These are phyloP conservation scores for Cordyceps sp. DNA, from an alignment of 2,329 filamentous ascomycete species.

Conservation along the genomic window DNA sequence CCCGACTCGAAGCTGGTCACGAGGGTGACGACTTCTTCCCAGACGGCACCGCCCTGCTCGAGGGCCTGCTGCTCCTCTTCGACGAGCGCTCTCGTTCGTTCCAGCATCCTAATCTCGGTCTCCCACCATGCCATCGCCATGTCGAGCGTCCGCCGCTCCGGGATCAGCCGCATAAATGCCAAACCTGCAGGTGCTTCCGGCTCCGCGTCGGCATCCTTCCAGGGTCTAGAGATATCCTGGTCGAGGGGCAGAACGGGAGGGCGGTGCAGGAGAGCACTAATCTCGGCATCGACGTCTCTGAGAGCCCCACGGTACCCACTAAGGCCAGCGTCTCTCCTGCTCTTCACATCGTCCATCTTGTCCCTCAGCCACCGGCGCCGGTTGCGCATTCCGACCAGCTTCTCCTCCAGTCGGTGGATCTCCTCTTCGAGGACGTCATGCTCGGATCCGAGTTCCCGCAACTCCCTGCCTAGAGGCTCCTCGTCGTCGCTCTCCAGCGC, in stretches of 20 bases:
- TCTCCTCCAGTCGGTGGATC: constrained; percentile 49
- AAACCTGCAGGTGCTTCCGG: constrained; percentile 19
- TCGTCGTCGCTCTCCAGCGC: constrained; percentile 37
- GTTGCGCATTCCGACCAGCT: constrained; percentile 42
- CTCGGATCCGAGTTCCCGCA: constrained; percentile 41
- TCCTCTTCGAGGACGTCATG: constrained; percentile 37
- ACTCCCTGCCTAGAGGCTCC: constrained; percentile 41
- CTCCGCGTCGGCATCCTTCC: constrained; percentile 5
- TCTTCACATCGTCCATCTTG: constrained; percentile 45
- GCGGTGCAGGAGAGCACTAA: constrained; percentile 39
- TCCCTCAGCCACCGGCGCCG: constrained; percentile 41
- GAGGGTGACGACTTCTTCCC: constrained; percentile 43
- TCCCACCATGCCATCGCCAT: constrained; percentile 61
- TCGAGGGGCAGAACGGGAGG: constrained; percentile 39
- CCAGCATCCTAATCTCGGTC: constrained; percentile 39
- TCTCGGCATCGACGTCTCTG: constrained; percentile 45
- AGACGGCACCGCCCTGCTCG: constrained; percentile 48
- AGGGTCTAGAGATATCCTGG: constrained; percentile 19
- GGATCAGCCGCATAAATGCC: constrained; percentile 43
- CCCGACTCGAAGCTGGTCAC: constrained; percentile 49
- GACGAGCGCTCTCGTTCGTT: constrained; percentile 36
- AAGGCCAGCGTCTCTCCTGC: constrained; percentile 51
- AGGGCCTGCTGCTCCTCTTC: constrained; percentile 47
- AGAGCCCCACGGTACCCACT: constrained; percentile 55
- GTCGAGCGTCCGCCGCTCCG: constrained; percentile 47